A percentile compares a stretch with the other conserved stretches of the same genome.
These are phyloP conservation scores for Pseudocercospora crystallina DNA, from an alignment of 2,329 filamentous ascomycete species.

Conservation along the genomic window DNA sequence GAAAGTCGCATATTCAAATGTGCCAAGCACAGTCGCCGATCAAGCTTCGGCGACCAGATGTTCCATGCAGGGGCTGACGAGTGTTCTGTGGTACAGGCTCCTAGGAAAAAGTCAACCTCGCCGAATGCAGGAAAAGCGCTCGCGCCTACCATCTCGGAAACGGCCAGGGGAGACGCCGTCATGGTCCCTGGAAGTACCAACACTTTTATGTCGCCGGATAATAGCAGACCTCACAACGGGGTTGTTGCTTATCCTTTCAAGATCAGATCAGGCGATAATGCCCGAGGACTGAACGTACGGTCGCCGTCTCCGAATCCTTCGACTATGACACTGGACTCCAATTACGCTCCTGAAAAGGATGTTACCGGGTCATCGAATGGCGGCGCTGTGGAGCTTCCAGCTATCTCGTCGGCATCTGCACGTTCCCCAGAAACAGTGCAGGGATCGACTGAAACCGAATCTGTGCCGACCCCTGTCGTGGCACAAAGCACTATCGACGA, in stretches of 20 bases:
- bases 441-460: constrained; percentile 16
- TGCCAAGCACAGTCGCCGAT: too few relatives aligned
- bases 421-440: constrained; percentile 6
- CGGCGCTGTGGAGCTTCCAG: constrained; percentile 13
- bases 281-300: neutral
- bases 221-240: constrained; percentile 65
- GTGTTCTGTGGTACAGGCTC: constrained; percentile 2
- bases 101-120: too few relatives aligned
- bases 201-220: constrained; percentile 50
- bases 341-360: constrained; percentile 4
- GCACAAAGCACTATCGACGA: constrained; percentile 9
- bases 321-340: constrained; percentile 29
- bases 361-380: constrained; percentile 8
- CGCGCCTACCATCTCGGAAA: constrained; percentile 18
- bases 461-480: constrained; percentile 14
- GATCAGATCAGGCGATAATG: constrained; percentile 48
- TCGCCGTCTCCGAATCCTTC: constrained; percentile 23
- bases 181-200: constrained; percentile 39
- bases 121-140: too few relatives aligned
- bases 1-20: too few relatives aligned
- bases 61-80: constrained; percentile 8
- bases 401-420: constrained; percentile 1
- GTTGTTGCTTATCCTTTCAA: constrained; percentile 74
- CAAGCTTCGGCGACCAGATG: neutral
- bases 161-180: constrained; percentile 20